Base-by-base conservation (phyloP, 805 yeast species). In the baker's yeast (Saccharomyces cerevisiae) region DNA sequence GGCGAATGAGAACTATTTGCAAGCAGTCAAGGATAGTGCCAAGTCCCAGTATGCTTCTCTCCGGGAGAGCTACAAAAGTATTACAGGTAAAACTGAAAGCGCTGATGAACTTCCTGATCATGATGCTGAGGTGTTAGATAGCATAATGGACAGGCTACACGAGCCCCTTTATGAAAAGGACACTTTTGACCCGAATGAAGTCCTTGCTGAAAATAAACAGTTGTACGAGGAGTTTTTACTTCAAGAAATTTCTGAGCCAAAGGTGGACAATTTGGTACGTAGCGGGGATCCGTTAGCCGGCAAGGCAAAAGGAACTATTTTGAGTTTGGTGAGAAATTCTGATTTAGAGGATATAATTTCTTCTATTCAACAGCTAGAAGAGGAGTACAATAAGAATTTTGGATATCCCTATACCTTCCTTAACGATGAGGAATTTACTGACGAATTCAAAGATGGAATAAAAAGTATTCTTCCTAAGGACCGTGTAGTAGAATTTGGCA, bases 331-430 rank as follows among this genome's bases (percentile, higher is more conserved):
- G n/a, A 73, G 90, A 56, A 87, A 88, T 63, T 63, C 76, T 6
- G 96, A 89, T 61, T 64, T 78, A 21, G 59, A 60, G 0, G 75
- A 69, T 1, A 74, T 88, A 9, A 61, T 79, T 1, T 58, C 61
- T 10, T 79, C 95, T 1, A 81, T 89, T 57, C 65, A 64, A 53
- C 80, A 78, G 57, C 78, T 89, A 41, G 96, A 89, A 64, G 66
- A 66, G 27, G 76, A 72, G 1, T 89, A 88, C 73, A 89, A 89
- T 65, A 57, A 69, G 27, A 85, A 86, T 62, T 89, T 83, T 68
- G 77, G 79, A 50, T 89, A 89, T 65, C 95, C 96, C 0, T 89
- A 89, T 72, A 87, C 88, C 1, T 85, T 89, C 55, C 65, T 89
- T 43, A 89, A 88, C 64, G 95, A 89, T 63, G 74, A 72, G 53